Evolutionary conservation across 306 rosid species (phyloP).

Genomic region (Albizia julibrissin): DNA sequence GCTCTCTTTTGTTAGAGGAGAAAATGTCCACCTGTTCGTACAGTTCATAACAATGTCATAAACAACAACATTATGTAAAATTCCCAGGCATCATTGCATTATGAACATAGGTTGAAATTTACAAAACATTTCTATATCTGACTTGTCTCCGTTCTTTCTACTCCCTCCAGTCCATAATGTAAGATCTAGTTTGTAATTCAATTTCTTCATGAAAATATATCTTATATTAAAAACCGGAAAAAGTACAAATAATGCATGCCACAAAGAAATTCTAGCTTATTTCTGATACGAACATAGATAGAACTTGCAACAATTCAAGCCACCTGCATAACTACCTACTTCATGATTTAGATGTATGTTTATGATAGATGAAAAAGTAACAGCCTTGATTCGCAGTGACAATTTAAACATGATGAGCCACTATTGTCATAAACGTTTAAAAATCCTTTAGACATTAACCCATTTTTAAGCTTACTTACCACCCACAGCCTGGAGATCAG

Average conservation of each 20-base stretch:
- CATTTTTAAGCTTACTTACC: constrained; percentile 11
- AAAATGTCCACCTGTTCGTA: constrained; percentile 79
- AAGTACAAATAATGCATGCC: not conserved
- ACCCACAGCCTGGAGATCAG: not conserved
- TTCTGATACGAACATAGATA: not conserved
- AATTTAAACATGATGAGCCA: constrained; percentile 12
- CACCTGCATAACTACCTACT: not conserved
- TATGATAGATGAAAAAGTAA: not conserved
- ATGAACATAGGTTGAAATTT: too few relatives aligned
- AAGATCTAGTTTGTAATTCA: too few relatives aligned
- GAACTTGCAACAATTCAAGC: not conserved
- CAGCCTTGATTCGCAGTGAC: not conserved
- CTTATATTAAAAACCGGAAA: too few relatives aligned
- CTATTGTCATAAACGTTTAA: not conserved
- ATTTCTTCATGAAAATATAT: too few relatives aligned
- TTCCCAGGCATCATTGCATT: not conserved
- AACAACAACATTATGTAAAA: constrained; percentile 10
- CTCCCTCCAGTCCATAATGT: too few relatives aligned
- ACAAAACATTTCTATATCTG: not conserved
- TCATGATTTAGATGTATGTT: not conserved
- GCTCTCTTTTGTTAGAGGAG: constrained; percentile 71
- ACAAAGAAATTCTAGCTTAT: not conserved
- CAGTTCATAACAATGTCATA: constrained; percentile 33
- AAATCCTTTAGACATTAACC: not conserved
- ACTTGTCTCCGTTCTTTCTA: not conserved